These are phyloP conservation scores for Fusarium multiceps DNA, from an alignment of 2,329 filamentous ascomycete species.

Conservation along the genomic window DNA sequence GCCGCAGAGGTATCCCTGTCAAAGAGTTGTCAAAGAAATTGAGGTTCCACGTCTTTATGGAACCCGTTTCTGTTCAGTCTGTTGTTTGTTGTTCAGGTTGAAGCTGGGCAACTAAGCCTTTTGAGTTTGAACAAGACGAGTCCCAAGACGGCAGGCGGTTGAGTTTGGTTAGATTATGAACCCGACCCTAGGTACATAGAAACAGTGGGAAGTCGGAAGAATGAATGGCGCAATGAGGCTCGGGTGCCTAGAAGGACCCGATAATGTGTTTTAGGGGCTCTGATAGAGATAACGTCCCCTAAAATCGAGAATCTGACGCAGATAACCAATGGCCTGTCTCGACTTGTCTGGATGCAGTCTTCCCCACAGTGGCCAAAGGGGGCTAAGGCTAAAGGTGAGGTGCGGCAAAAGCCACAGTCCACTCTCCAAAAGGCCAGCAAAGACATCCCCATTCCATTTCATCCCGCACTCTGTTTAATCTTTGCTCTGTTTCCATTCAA, in stretches of 20 bases:
- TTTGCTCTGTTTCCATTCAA: constrained; percentile 24
- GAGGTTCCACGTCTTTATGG: background rate
- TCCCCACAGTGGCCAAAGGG: constrained; percentile 41
- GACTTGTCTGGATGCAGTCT: constrained; percentile 12
- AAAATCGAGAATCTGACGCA: constrained; percentile 2
- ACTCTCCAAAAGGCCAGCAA: constrained; percentile 46
- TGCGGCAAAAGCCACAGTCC: constrained; percentile 37
- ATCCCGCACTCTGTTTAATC: constrained; percentile 31
- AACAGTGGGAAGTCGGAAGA: constrained; percentile 39
- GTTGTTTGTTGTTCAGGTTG: background rate
- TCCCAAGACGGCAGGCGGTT: constrained; percentile 2
- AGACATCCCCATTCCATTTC: constrained; percentile 38
- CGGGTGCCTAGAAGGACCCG: constrained; percentile 14
- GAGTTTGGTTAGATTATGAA: constrained; percentile 14
- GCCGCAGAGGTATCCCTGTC: background rate
- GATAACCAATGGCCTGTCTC: constrained; percentile 22
- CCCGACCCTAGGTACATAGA: constrained; percentile 11
- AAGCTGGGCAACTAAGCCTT: background rate
- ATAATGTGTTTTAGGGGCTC: constrained; percentile 19
- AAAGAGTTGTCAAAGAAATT: constrained; percentile 13
- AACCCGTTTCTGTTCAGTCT: background rate
- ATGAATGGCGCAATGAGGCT: constrained; percentile 39
- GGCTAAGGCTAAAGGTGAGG: constrained; percentile 21
- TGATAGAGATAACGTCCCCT: constrained; percentile 22
- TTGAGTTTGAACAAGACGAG: constrained; percentile 2